phyloP scores from a whole-genome alignment of 257 asterid species.

The Solanum etuberosum region DNA sequence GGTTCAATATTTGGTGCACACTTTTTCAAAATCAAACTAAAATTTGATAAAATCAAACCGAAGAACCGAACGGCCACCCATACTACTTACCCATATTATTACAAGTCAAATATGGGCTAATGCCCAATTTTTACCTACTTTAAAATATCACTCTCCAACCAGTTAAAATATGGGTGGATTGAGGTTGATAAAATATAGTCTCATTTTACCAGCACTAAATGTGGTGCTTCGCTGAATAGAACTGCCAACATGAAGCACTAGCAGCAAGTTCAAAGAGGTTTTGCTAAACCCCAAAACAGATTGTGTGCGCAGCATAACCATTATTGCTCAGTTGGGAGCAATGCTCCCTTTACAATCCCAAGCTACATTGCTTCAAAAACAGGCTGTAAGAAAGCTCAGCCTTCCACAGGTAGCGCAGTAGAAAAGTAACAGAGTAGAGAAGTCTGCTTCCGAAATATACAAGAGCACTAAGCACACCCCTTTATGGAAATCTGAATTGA shows the following conservation, averaged over 20 bases:
- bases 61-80: neutral
- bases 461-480: neutral
- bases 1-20: neutral
- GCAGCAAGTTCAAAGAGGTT: neutral
- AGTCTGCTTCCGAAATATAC: neutral
- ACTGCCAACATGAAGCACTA: neutral
- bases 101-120: neutral
- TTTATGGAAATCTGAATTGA: neutral
- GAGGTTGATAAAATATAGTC: neutral
- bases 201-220: neutral
- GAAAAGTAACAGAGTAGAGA: neutral
- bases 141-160: neutral
- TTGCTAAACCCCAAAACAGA: neutral
- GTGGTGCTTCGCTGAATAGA: neutral
- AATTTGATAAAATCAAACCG: too few relatives aligned
- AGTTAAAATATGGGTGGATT: neutral
- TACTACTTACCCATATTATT: neutral
- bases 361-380: neutral
- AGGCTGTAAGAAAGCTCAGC: neutral
- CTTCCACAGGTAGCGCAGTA: neutral
- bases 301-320: neutral
- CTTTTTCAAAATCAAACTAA: neutral
- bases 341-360: neutral
- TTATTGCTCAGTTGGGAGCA: neutral
- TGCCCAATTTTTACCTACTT: neutral